Conservation (phyloP, 192 early-diverging fungal species). For the Backusella mclennaniae region DNA sequence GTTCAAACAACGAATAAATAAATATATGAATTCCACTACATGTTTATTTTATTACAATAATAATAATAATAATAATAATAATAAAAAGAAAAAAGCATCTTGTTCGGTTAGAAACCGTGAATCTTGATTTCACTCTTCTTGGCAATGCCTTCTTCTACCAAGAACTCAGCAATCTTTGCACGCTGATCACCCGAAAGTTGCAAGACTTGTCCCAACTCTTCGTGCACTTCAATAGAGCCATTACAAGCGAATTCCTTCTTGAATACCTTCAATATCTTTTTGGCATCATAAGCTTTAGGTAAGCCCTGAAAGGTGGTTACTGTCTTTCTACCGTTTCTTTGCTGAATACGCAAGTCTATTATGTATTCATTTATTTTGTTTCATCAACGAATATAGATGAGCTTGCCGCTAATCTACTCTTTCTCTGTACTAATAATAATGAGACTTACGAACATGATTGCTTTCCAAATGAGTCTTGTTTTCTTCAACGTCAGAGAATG, state of each 20-base stretch:
- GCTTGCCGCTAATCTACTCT: not conserved
- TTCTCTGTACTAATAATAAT: not conserved
- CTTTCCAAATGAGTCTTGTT: conserved; percentile 27
- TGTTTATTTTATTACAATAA: conserved; percentile 1
- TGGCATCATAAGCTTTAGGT: conserved; percentile 78
- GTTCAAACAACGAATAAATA: conserved; percentile 9
- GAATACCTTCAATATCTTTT: conserved; percentile 90
- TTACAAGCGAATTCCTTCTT: conserved; percentile 97
- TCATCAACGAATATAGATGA: not conserved
- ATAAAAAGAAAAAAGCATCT: not conserved
- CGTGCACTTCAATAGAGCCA: conserved; percentile 89
- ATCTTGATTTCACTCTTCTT: conserved; percentile 82
- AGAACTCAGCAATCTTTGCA: conserved; percentile 72
- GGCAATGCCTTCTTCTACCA: conserved; percentile 66
- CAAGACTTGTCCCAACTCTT: conserved; percentile 86
- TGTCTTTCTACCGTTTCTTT: conserved; percentile 95
- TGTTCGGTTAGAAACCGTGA: conserved; percentile 84
- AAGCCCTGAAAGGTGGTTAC: conserved; percentile 93
- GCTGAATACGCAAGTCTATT: conserved; percentile 94
- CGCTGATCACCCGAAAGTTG: conserved; percentile 96
- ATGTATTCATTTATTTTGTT: not conserved
- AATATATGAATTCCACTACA: not conserved
- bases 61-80: not conserved
- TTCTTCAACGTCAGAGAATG: conserved; percentile 46
- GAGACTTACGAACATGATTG: conserved; percentile 46